These are phyloP conservation scores for Cyberlindnera mrakii DNA, from an alignment of 805 yeast species.

Conservation along the genomic window DNA sequence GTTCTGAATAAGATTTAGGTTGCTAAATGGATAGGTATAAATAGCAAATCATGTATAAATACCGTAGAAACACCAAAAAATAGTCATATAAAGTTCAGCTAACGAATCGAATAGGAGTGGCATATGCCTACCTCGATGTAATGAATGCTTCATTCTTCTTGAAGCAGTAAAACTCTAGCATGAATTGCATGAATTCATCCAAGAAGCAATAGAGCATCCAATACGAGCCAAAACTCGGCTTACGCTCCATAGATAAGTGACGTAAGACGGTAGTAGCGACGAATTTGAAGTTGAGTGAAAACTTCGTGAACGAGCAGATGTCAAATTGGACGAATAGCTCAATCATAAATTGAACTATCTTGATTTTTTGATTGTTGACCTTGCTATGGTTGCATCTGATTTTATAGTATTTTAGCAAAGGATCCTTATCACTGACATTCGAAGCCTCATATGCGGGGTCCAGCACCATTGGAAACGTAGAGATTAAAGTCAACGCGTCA, in stretches of 20 bases:
- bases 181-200: constrained; percentile 16
- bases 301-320: constrained; percentile 1
- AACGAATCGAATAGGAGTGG: no score
- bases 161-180: constrained; percentile 12
- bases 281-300: constrained; percentile 12
- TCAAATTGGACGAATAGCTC: constrained; percentile 5
- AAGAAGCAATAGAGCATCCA: constrained; percentile 18
- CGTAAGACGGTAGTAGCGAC: constrained; percentile 11
- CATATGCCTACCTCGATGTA: no score
- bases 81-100: no score
- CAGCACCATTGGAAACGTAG: constrained; percentile 4
- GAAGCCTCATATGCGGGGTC: background rate
- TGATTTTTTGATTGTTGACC: constrained; percentile 5
- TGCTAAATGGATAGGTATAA: no score
- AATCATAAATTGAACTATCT: constrained; percentile 9
- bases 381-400: background rate
- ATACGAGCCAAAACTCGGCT: constrained; percentile 12
- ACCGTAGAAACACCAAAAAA: no score
- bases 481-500: background rate
- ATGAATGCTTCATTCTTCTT: constrained; percentile 1
- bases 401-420: constrained; percentile 6
- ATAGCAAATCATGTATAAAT: no score
- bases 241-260: constrained; percentile 7
- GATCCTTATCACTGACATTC: background rate
- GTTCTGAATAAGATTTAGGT: constrained; percentile 9